Conservation (phyloP, 495 filamentous ascomycete genomes). For the Penicillium angulare region DNA sequence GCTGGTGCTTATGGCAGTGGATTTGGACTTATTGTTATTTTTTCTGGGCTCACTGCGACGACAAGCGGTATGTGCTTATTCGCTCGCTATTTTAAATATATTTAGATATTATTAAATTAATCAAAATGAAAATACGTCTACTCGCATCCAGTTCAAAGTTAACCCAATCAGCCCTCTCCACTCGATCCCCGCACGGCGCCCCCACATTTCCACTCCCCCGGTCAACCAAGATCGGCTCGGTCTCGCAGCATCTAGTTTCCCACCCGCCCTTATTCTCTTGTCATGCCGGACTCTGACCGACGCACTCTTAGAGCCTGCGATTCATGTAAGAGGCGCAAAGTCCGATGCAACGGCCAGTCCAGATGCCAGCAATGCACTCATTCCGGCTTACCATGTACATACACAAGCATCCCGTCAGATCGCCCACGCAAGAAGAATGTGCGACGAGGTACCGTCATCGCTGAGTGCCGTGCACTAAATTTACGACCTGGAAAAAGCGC, state of each 20-base stretch:
- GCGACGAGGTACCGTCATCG: conserved; percentile 23
- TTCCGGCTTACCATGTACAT: conserved; percentile 25
- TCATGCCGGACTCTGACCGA: not conserved
- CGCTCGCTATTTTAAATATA: conserved; percentile 6
- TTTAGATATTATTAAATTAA: too few species aligned
- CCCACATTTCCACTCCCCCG: too few species aligned
- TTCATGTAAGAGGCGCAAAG: conserved; percentile 75
- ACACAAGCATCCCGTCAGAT: conserved; percentile 14
- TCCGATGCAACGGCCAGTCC: conserved; percentile 63
- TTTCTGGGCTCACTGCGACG: conserved; percentile 11
- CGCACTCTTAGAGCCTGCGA: conserved; percentile 51
- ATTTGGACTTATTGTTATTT: conserved; percentile 38
- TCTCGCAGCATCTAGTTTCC: too few species aligned
- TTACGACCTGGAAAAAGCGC: not conserved
- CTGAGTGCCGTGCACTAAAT: conserved; percentile 9
- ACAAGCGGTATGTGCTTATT: conserved; percentile 13
- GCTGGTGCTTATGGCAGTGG: conserved; percentile 37
- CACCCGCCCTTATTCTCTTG: too few species aligned
- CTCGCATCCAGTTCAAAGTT: too few species aligned
- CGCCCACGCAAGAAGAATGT: conserved; percentile 23
- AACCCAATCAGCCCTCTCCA: too few species aligned
- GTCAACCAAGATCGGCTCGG: too few species aligned
- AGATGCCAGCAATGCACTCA: conserved; percentile 33
- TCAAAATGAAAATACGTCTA: too few species aligned
- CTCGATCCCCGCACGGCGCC: too few species aligned